Evolutionary conservation across 2,329 filamentous ascomycete genomes (phyloP).

Genomic region (Zymoseptoria tritici): DNA sequence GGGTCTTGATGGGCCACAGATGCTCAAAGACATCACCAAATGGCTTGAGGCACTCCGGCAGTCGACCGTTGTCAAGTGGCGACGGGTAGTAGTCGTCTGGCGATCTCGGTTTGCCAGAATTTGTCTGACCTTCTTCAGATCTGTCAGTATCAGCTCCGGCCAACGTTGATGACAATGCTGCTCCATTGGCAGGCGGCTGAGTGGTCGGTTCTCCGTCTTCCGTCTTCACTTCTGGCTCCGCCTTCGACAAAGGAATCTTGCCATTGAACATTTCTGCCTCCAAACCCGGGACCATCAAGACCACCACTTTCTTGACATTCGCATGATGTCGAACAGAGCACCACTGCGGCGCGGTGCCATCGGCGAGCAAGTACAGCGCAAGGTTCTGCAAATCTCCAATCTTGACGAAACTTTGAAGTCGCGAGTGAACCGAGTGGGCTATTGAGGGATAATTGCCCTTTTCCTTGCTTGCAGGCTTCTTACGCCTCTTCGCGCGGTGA

Average conservation of each 20-base stretch:
- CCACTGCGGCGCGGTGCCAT: conserved; percentile 56
- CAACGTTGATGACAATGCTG: background rate
- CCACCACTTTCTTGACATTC: conserved; percentile 65
- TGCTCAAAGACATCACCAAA: conserved; percentile 78
- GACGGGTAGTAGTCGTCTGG: conserved; percentile 46
- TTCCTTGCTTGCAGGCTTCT: conserved; percentile 19
- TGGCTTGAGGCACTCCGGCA: conserved; percentile 45
- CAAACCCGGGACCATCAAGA: conserved; percentile 84
- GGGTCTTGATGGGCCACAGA: conserved; percentile 81
- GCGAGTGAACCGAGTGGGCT: conserved; percentile 46
- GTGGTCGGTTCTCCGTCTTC: background rate
- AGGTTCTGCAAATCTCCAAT: conserved; percentile 53
- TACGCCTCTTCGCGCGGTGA: conserved; percentile 19
- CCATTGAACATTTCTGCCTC: conserved; percentile 84
- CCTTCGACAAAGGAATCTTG: conserved; percentile 31
- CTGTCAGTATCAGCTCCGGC: background rate
- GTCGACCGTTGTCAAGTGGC: conserved; percentile 33
- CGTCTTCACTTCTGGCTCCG: background rate
- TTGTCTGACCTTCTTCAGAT: background rate
- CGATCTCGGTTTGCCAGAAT: conserved; percentile 22
- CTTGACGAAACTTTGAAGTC: conserved; percentile 48
- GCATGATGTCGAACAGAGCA: conserved; percentile 51
- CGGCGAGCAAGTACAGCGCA: conserved; percentile 54
- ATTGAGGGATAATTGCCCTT: conserved; percentile 46
- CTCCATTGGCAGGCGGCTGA: background rate